Percentiles rank a stretch among this genome's conserved stretches.
Conservation (phyloP, 176 grass and related monocot genomes). For the Musa troglodytarum region DNA sequence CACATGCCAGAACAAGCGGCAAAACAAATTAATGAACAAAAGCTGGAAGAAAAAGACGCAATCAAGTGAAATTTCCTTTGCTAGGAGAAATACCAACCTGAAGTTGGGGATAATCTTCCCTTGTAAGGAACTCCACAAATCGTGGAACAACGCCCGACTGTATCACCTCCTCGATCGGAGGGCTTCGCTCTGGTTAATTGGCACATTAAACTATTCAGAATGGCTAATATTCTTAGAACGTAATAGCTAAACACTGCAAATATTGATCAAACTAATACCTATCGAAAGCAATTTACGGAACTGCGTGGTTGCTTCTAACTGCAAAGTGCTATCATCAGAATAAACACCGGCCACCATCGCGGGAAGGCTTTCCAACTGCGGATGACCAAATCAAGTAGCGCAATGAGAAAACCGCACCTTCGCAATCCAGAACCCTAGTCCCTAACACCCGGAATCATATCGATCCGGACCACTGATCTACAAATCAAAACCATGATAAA, state of each 20-base stretch:
- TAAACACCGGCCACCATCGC: constrained; percentile 82
- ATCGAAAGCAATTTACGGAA: constrained; percentile 89
- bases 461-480: neutral
- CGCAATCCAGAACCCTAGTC: neutral
- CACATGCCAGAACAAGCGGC: neutral
- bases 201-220: neutral
- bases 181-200: constrained; percentile 48
- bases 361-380: constrained; percentile 85
- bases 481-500: neutral
- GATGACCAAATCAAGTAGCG: constrained; percentile 19
- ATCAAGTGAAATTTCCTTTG: neutral
- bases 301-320: constrained; percentile 85
- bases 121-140: constrained; percentile 74
- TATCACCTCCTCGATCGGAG: constrained; percentile 90
- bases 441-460: neutral
- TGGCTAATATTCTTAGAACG: neutral
- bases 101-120: constrained; percentile 87
- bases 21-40: neutral
- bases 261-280: constrained; percentile 35
- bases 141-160: constrained; percentile 71
- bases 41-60: neutral
- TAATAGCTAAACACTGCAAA: neutral
- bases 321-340: constrained; percentile 57
- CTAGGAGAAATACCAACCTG: constrained; percentile 36
- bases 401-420: neutral